Conservation (phyloP, 805 yeast genomes). For the Saturnispora serradocipensis region DNA sequence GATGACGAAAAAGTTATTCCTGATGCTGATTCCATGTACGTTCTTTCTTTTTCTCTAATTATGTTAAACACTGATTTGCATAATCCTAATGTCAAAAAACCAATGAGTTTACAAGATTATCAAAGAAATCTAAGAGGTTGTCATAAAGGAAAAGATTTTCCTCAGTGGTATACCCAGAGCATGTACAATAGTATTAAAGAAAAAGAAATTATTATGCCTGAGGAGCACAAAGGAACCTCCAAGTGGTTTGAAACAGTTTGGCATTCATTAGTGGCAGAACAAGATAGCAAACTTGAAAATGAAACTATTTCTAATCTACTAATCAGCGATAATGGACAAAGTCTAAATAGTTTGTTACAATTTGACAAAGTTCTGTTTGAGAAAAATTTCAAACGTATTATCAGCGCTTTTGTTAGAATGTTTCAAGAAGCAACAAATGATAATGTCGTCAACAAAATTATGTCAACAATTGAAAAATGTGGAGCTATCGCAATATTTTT, state of each 20-base stretch:
- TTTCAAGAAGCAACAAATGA: constrained; percentile 89
- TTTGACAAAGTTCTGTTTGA: constrained; percentile 70
- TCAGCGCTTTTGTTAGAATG: constrained; percentile 64
- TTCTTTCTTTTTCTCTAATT: constrained; percentile 83
- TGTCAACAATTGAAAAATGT: constrained; percentile 80
- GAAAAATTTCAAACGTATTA: constrained; percentile 51
- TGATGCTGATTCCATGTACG: constrained; percentile 78
- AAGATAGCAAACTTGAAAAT: constrained; percentile 24
- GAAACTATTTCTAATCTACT: constrained; percentile 11
- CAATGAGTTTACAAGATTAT: constrained; percentile 83
- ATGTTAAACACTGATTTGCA: constrained; percentile 92
- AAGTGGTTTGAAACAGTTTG: constrained; percentile 86
- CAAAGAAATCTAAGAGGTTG: constrained; percentile 73
- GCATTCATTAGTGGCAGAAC: constrained; percentile 58
- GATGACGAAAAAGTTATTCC: constrained; percentile 49
- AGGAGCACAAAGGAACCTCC: constrained; percentile 89
- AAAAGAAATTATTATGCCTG: constrained; percentile 93
- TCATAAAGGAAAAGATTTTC: constrained; percentile 66
- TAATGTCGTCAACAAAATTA: constrained; percentile 75
- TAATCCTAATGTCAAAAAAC: constrained; percentile 84
- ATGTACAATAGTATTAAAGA: constrained; percentile 75
- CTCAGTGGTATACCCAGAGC: constrained; percentile 73
- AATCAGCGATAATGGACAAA: constrained; percentile 12
- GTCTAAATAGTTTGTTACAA: constrained; percentile 29
- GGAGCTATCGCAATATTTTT: constrained; percentile 67